Base-by-base conservation (phyloP, 768 basidiomycete species). In the Mycena polygramma region DNA sequence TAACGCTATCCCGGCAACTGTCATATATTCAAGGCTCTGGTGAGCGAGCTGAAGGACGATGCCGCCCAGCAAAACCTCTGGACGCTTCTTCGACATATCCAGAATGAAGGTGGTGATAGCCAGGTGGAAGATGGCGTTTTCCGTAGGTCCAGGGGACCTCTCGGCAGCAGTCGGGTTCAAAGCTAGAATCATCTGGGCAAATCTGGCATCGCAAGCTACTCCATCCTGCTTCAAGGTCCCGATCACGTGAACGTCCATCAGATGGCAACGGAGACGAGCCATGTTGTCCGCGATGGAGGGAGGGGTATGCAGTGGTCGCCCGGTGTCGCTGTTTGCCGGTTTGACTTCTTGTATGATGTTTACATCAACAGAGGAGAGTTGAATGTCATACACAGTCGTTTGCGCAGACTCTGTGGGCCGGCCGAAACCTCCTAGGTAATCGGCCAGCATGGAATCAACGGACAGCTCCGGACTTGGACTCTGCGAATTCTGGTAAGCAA, bases 281-380 rank as follows among this genome's bases (percentile, higher is more conserved):
- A 68, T 49, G 24, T 68, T 48, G 35, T 63, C 49, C 13, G 11
- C 13, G n/a, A 35, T 49, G 41, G 57, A 57, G 11, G 45, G 78
- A 37, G 30, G 77, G 75, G 6, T 72, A 30, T 77, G 67, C 51
- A 71, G 51, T 17, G 73, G 67, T 66, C 41, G 10, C 15, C 2
- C 73, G 75, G 60, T 76, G 57, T 80, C 77, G 37, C 77, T 82
- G 35, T 82, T 80, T 13, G 75, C 72, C 57, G 83, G 75, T 46
- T 81, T 74, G 48, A 89, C 77, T 63, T 87, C 86, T 52, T 90
- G 91, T 46, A 88, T 70, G 22, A 86, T 72, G 64, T 80, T 83
- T n/a, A 88, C 53, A 45, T 76, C 81, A 11, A 83, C 70, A 7
- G 79, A 81, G 14, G 84, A 80, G 20, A 91, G 49, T 8, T 76